Percentiles rank a stretch among this genome's conserved stretches.
Conservation (phyloP, 2,329 filamentous ascomycete species). For the Metarhizium rileyi region DNA sequence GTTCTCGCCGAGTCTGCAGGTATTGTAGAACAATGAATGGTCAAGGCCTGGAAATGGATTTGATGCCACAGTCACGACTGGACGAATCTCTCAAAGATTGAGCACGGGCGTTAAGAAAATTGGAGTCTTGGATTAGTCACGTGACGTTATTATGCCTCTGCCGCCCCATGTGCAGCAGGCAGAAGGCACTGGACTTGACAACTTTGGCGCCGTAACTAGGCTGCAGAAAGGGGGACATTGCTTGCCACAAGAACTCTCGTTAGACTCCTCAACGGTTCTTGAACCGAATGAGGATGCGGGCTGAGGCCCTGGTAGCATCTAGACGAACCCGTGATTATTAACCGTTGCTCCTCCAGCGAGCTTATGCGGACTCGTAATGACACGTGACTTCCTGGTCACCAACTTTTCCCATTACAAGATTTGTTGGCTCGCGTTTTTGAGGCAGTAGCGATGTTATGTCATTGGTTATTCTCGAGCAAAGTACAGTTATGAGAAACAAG, state of each 20-base stretch:
- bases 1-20: neutral
- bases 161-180: neutral
- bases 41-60: neutral
- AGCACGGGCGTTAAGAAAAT: constrained; percentile 16
- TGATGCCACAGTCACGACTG: neutral
- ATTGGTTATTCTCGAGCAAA: too few species aligned
- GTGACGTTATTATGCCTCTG: constrained; percentile 11
- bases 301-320: neutral
- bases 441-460: too few species aligned
- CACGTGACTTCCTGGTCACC: neutral
- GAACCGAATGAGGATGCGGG: neutral
- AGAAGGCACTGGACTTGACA: too few species aligned
- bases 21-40: neutral
- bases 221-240: too few species aligned
- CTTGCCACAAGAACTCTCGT: too few species aligned
- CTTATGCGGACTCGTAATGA: too few species aligned
- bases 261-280: too few species aligned
- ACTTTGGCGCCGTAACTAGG: too few species aligned
- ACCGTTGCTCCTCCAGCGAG: neutral
- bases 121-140: constrained; percentile 18
- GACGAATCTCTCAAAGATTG: neutral
- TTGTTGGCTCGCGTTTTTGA: too few species aligned
- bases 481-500: too few species aligned
- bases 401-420: too few species aligned
- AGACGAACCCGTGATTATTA: neutral